Base-by-base conservation (phyloP, 1,284 basidiomycete species). In the Fistulina hepatica region DNA sequence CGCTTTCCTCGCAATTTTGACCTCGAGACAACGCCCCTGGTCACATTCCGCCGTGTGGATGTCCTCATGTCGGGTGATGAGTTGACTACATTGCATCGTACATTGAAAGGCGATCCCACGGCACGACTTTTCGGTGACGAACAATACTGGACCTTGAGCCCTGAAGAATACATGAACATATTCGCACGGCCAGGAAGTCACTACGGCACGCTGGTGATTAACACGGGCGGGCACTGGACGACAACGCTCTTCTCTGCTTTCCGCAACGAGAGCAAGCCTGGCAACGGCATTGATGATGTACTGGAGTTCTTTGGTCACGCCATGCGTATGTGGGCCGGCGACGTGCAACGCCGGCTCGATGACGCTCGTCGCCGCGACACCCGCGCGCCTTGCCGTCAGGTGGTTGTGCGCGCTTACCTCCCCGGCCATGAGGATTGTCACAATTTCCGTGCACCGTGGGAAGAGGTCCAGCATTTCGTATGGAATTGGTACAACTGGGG, bases 211-310 rank as follows among this genome's bases (percentile, higher is more conserved):
- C 56, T 81, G 50, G 49, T 81, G 41, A 64, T 71, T 19, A 74
- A 65, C 55, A 80, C 77, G 0, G 77, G 57, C 4, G 76, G 76
- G 2, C 77, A 81, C 50, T 81, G 77, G 77, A 78, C 73, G 3
- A 70, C 69, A 6, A 69, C 62, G 2, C 51, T 73, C 22, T 65
- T 79, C 50, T 49, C 54, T 7, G 75, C 67, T 4, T 67, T 70
- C 41, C 53, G 55, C 2, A 57, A 70, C 36, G 56, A 61, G 13
- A 48, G 44, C 1, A 53, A 55, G 13, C 56, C 53, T 0, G 62
- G 63, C 1, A 59, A 60, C 26, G 76, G 74, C 1, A 71, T 76
- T 40, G 60, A 65, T 10, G 60, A 60, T 12, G 63, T 80, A 15
- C 50, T 76, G 25, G 52, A 57, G 16, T 69, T 80, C 49, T 80